These are phyloP conservation scores for Lachnellula occidentalis DNA, from an alignment of 2,329 filamentous ascomycete genomes.

Conservation along the genomic window DNA sequence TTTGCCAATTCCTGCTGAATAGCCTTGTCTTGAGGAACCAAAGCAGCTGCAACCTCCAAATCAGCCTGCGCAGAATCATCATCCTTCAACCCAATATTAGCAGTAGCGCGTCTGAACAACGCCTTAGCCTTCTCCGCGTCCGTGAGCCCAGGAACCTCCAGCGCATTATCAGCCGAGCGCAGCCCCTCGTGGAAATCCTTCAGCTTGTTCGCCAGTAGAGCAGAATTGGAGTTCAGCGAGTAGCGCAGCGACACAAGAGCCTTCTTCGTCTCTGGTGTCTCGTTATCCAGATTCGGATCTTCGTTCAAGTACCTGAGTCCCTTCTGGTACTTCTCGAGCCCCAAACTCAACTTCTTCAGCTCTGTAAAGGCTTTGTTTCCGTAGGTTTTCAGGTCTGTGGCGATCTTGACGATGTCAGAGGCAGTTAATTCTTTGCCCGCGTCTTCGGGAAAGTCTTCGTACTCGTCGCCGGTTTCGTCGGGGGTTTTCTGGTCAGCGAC, in stretches of 20 bases:
- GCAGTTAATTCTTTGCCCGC: constrained; percentile 56
- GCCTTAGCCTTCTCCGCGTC: constrained; percentile 86
- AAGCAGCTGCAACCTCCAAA: constrained; percentile 67
- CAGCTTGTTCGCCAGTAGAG: constrained; percentile 80
- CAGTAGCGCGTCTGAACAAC: constrained; percentile 74
- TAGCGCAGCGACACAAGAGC: constrained; percentile 73
- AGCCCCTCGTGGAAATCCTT: constrained; percentile 64
- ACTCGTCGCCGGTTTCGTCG: constrained; percentile 81
- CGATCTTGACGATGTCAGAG: constrained; percentile 68
- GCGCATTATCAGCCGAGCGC: constrained; percentile 65
- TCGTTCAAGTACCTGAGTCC: constrained; percentile 84
- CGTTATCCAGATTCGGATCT: constrained; percentile 68
- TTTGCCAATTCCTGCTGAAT: constrained; percentile 68
- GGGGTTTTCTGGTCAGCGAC: constrained; percentile 62
- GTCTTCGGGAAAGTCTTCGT: constrained; percentile 96
- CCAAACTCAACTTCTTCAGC: constrained; percentile 58
- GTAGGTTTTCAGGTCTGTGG: constrained; percentile 78
- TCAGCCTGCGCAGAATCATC: constrained; percentile 75
- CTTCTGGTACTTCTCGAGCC: constrained; percentile 91
- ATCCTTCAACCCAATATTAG: constrained; percentile 72
- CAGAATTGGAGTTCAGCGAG: constrained; percentile 81
- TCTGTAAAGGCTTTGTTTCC: constrained; percentile 90
- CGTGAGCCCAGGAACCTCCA: constrained; percentile 59
- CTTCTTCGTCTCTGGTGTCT: constrained; percentile 60
- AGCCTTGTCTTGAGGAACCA: constrained; percentile 70